phyloP scores from a whole-genome alignment of 2,329 filamentous ascomycete species.

The Colletotrichum sp. region DNA sequence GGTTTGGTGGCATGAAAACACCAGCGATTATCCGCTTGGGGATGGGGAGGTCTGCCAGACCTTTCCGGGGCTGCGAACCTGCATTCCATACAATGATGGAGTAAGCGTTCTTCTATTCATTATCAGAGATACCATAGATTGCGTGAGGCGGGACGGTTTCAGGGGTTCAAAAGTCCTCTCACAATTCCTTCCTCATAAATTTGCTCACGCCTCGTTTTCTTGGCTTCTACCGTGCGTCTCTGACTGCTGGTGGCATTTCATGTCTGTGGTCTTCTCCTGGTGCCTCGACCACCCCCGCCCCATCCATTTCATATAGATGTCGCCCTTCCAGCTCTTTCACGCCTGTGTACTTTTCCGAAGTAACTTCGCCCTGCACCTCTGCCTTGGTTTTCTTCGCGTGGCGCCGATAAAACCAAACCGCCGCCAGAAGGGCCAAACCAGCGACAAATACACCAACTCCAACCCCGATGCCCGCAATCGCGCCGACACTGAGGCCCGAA shows the following conservation, averaged over 20 bases:
- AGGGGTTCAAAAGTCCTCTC: not conserved
- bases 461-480: not conserved
- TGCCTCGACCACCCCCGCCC: not conserved
- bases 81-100: slow-evolving; percentile 3
- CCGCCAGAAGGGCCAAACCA: not conserved
- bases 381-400: not conserved
- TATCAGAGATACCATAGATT: slow-evolving; percentile 18
- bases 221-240: not conserved
- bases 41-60: not conserved
- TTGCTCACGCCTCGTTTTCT: not conserved
- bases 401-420: not conserved
- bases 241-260: not conserved
- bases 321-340: not conserved
- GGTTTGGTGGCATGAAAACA: not conserved
- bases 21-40: not conserved
- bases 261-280: not conserved
- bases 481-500: not conserved
- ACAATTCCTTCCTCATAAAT: not conserved
- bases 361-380: not conserved
- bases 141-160: not conserved
- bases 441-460: not conserved
- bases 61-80: not conserved
- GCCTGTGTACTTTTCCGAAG: not conserved
- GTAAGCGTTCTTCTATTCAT: slow-evolving; percentile 7
- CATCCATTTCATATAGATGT: not conserved